These are phyloP conservation scores for Bipolaris cookei DNA, from an alignment of 2,329 filamentous ascomycete species.

Conservation along the genomic window DNA sequence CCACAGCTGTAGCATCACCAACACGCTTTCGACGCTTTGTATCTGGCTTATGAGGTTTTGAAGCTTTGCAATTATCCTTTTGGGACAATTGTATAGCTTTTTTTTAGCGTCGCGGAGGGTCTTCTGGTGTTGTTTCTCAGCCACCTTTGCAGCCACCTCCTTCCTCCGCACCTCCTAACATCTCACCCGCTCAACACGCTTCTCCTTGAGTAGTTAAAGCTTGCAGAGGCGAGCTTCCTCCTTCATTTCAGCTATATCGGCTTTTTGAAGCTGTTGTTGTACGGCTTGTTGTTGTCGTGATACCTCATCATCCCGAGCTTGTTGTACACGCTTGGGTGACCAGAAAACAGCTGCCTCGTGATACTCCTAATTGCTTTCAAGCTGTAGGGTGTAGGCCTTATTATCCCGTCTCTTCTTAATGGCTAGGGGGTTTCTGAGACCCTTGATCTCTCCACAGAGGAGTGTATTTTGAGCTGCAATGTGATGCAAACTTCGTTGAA, in stretches of 20 bases:
- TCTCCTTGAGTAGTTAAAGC: not conserved
- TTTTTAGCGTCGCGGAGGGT: not conserved
- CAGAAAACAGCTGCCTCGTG: not conserved
- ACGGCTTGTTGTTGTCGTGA: no score
- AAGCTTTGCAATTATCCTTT: constrained; percentile 1
- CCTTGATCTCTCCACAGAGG: not conserved
- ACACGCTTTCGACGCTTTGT: constrained; percentile 6
- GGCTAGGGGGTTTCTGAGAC: not conserved
- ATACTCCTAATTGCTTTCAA: not conserved
- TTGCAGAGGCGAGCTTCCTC: not conserved
- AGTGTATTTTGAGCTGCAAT: not conserved
- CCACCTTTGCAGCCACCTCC: not conserved
- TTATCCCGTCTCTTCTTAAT: not conserved
- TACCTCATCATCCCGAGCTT: no score
- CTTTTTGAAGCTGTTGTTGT: constrained; percentile 1
- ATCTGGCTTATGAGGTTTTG: not conserved
- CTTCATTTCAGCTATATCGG: not conserved
- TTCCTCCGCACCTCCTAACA: constrained; percentile 3
- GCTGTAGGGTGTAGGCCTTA: not conserved
- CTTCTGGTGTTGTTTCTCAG: not conserved
- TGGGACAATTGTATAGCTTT: constrained; percentile 4
- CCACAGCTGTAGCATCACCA: not conserved
- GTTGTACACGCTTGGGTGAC: not conserved
- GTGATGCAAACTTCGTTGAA: not conserved
- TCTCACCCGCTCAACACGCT: constrained; percentile 6